Percentiles rank a stretch among this genome's conserved stretches.
Evolutionary conservation across 352 stramenopile species (phyloP).

Genomic region (Globisporangium recalcitrans): DNA sequence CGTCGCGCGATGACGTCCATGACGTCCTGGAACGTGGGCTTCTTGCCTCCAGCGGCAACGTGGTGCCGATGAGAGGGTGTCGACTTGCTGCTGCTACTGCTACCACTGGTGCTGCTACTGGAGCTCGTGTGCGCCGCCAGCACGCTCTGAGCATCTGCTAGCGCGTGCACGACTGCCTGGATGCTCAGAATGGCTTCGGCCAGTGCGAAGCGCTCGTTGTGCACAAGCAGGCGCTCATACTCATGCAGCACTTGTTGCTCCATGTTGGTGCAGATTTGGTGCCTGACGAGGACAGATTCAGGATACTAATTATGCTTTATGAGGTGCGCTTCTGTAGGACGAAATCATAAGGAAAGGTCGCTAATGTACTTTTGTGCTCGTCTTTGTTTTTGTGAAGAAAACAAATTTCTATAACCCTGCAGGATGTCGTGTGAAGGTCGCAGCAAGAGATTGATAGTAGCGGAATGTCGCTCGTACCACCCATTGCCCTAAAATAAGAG

Average conservation of each 20-base stretch:
- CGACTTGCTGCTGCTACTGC: not conserved
- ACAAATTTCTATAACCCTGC: too few relatives aligned
- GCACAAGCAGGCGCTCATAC: conserved; percentile 46
- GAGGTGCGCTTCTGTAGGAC: too few relatives aligned
- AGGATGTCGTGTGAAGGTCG: too few relatives aligned
- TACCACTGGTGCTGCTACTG: not conserved
- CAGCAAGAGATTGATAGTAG: too few relatives aligned
- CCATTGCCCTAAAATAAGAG: too few relatives aligned
- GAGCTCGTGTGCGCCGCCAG: not conserved
- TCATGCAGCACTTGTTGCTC: conserved; percentile 17
- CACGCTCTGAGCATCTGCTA: not conserved
- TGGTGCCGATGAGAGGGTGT: not conserved
- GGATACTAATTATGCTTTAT: too few relatives aligned
- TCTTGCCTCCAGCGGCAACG: not conserved
- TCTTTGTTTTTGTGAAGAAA: too few relatives aligned
- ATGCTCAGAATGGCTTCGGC: conserved; percentile 19
- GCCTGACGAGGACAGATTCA: too few relatives aligned
- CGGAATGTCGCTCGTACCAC: too few relatives aligned
- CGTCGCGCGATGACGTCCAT: conserved; percentile 11
- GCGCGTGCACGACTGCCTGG: not conserved
- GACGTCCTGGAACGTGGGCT: conserved; percentile 7
- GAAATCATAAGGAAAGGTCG: too few relatives aligned
- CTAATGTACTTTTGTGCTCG: too few relatives aligned
- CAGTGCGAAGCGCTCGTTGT: conserved; percentile 33
- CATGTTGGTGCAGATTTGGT: not conserved